Evolutionary conservation across 192 early-diverging fungal species (phyloP).

Genomic region (Powellomyces hirtus): DNA sequence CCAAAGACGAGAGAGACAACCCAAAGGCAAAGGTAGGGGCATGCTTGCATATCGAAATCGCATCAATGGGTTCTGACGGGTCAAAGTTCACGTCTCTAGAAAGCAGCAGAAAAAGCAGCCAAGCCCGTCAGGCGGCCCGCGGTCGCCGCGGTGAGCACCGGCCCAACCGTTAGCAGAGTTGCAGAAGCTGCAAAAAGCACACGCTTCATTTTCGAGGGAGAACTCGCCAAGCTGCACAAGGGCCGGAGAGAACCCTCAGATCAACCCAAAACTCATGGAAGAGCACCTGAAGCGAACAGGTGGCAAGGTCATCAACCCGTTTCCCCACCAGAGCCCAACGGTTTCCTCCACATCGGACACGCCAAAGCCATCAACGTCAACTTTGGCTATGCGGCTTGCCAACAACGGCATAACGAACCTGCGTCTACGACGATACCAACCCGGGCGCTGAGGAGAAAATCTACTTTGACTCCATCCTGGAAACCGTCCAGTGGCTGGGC

Average conservation of each 20-base stretch:
- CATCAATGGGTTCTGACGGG: no score
- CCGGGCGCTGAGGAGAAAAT: constrained; percentile 92
- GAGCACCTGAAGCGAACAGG: constrained; percentile 88
- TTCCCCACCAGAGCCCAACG: constrained; percentile 99
- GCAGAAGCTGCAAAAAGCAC: constrained; percentile 54
- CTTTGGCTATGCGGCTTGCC: constrained; percentile 95
- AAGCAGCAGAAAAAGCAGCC: no score
- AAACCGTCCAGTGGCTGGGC: constrained; percentile 94
- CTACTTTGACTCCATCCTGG: constrained; percentile 93
- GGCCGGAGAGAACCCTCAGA: constrained; percentile 96
- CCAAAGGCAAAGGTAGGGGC: constrained; percentile 46
- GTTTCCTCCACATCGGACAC: constrained; percentile 98
- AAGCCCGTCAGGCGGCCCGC: no score
- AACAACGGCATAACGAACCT: constrained; percentile 90
- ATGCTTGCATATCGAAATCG: no score
- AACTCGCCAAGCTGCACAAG: constrained; percentile 88
- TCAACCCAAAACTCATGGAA: constrained; percentile 84
- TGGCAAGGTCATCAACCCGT: constrained; percentile 91
- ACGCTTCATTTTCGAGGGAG: constrained; percentile 81
- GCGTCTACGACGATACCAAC: constrained; percentile 86
- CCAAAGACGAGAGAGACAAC: constrained; percentile 95
- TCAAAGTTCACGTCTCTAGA: no score
- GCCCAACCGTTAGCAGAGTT: constrained; percentile 31
- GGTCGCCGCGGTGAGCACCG: constrained; percentile 27
- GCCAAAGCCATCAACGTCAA: constrained; percentile 99